Evolutionary conservation across 2,329 filamentous ascomycete genomes (phyloP).

Genomic region (Samsoniella hepiali): DNA sequence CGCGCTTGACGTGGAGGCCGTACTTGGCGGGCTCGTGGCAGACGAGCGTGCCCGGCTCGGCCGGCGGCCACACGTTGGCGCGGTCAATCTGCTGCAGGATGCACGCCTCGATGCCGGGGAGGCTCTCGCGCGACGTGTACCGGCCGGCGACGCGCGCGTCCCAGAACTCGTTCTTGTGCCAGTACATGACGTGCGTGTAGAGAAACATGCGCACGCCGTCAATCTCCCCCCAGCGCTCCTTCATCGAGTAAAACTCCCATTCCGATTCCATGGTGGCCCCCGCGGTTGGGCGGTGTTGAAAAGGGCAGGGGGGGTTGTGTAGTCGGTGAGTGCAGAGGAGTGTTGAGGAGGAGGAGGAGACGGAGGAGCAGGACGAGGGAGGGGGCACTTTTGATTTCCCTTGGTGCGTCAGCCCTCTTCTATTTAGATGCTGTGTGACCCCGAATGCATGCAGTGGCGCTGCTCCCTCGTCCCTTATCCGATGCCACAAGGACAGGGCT

Average conservation of each 20-base stretch:
- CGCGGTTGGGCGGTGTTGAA: too few relatives aligned
- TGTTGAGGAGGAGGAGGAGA: background rate
- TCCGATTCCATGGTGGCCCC: background rate
- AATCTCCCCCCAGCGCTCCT: conserved; percentile 6
- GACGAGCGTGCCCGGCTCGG: background rate
- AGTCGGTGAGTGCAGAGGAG: background rate
- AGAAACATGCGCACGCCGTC: conserved; percentile 3
- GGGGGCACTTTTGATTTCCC: background rate
- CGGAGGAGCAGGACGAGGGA: background rate
- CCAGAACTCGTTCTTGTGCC: background rate
- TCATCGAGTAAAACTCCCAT: background rate
- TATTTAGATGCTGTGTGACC: background rate
- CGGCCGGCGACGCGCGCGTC: background rate
- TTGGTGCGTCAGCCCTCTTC: background rate
- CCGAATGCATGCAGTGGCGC: background rate
- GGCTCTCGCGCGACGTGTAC: background rate
- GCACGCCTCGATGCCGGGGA: background rate
- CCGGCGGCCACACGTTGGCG: background rate
- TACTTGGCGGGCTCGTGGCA: background rate
- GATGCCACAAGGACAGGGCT: background rate
- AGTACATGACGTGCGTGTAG: conserved; percentile 3
- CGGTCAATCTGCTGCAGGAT: background rate
- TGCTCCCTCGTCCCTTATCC: background rate
- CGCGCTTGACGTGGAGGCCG: background rate
- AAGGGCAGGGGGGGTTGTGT: background rate